Evolutionary conservation across 768 basidiomycete species (phyloP).

Genomic region (Suillus weaverae): DNA sequence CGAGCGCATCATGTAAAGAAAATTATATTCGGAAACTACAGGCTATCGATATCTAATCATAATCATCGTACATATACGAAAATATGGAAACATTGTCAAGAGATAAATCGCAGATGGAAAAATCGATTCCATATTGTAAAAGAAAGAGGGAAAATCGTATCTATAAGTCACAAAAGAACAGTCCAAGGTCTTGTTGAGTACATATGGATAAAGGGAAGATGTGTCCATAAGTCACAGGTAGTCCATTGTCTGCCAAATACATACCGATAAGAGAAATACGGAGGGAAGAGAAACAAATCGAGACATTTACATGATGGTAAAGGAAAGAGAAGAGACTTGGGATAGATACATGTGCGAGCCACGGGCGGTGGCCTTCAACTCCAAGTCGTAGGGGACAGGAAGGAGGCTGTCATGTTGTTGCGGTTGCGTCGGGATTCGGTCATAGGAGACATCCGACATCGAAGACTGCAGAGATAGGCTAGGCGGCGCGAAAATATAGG

Average conservation of each 20-base stretch:
- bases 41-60: not conserved
- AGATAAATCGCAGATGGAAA: not conserved
- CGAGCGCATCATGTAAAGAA: not conserved
- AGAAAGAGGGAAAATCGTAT: not conserved
- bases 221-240: not conserved
- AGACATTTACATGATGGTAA: not conserved
- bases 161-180: not conserved
- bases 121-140: not conserved
- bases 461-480: not conserved
- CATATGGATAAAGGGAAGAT: not conserved
- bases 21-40: not conserved
- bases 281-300: not conserved
- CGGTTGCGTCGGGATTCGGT: not conserved
- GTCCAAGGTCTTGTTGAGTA: not conserved
- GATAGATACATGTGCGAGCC: not conserved
- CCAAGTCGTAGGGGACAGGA: not conserved
- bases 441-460: not conserved
- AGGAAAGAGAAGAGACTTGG: too few species aligned
- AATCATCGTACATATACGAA: not conserved
- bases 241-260: not conserved
- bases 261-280: not conserved
- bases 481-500: not conserved
- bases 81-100: not conserved
- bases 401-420: not conserved
- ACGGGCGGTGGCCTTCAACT: not conserved